Conservation (phyloP, 2,329 filamentous ascomycete genomes). For the Stachybotrys elegans region DNA sequence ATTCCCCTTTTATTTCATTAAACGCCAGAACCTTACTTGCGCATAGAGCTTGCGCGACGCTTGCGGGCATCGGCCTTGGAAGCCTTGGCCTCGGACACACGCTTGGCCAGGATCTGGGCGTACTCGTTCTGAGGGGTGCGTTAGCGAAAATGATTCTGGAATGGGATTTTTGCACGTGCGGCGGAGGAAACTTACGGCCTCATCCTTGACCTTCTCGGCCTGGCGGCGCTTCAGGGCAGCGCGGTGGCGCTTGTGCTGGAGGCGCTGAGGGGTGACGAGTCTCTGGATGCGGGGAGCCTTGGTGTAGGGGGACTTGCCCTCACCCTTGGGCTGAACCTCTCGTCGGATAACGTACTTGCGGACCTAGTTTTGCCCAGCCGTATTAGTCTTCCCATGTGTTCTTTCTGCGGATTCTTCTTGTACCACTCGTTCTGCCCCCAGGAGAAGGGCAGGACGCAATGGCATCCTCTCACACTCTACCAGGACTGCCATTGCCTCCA, state of each 20-base stretch:
- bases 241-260: conserved; percentile 99
- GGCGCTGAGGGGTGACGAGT: conserved; percentile 97
- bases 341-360: conserved; percentile 99
- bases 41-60: conserved; percentile 93
- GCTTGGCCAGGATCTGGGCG: conserved; percentile 91
- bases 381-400: conserved; percentile 30
- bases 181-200: conserved; percentile 68
- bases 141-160: conserved; percentile 26
- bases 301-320: conserved; percentile 98
- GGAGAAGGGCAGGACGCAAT: conserved; percentile 6
- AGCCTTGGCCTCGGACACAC: conserved; percentile 92
- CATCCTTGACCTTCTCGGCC: conserved; percentile 95
- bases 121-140: conserved; percentile 77
- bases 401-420: conserved; percentile 8
- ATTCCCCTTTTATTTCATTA: conserved; percentile 26
- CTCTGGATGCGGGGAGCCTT: conserved; percentile 99
- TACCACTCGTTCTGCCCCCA: conserved; percentile 18
- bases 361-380: conserved; percentile 54
- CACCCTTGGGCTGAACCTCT: conserved; percentile 93
- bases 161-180: background rate
- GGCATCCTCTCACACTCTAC: conserved; percentile 55
- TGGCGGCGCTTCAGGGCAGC: conserved; percentile 97
- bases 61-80: conserved; percentile 92
- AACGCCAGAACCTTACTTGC: conserved; percentile 60
- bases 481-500: conserved; percentile 38